These are phyloP conservation scores for Achaetomiella virescens DNA, from an alignment of 495 filamentous ascomycete genomes.

Conservation along the genomic window DNA sequence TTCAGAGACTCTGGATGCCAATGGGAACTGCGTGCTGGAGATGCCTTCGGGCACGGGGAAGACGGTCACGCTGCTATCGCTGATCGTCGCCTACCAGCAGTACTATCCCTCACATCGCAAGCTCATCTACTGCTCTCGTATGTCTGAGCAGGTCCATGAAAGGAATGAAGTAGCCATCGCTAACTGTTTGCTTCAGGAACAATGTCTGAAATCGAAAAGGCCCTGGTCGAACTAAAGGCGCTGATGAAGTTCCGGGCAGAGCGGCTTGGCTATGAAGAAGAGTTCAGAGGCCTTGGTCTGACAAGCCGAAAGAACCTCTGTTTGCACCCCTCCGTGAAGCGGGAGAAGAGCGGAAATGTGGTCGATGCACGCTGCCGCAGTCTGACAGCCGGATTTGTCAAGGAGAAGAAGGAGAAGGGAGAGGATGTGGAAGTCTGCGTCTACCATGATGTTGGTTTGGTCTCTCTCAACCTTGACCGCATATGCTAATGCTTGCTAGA, in stretches of 20 bases:
- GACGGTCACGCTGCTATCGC: constrained; percentile 87
- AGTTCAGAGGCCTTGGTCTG: constrained; percentile 85
- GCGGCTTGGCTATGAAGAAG: constrained; percentile 79
- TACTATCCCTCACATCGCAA: constrained; percentile 86
- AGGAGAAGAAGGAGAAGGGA: constrained; percentile 89
- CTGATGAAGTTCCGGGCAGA: constrained; percentile 91
- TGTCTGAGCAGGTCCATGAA: constrained; percentile 9
- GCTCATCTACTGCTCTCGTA: constrained; percentile 96
- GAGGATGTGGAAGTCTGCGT: constrained; percentile 91
- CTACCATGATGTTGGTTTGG: constrained; percentile 85
- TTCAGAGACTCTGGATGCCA: constrained; percentile 78
- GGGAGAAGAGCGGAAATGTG: constrained; percentile 87
- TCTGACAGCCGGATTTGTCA: constrained; percentile 92
- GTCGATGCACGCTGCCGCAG: constrained; percentile 95
- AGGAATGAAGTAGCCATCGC: not conserved
- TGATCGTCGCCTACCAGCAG: constrained; percentile 95
- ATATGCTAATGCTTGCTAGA: constrained; percentile 43
- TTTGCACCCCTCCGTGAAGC: constrained; percentile 88
- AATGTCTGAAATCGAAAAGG: constrained; percentile 95
- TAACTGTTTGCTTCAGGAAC: constrained; percentile 41
- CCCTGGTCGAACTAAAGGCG: constrained; percentile 80
- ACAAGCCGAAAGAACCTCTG: constrained; percentile 98
- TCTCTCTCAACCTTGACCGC: not conserved
- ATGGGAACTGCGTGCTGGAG: constrained; percentile 95
- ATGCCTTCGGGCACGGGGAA: constrained; percentile 99